Conservation (phyloP, 2,329 filamentous ascomycete genomes). For the Fusarium marasasianum region DNA sequence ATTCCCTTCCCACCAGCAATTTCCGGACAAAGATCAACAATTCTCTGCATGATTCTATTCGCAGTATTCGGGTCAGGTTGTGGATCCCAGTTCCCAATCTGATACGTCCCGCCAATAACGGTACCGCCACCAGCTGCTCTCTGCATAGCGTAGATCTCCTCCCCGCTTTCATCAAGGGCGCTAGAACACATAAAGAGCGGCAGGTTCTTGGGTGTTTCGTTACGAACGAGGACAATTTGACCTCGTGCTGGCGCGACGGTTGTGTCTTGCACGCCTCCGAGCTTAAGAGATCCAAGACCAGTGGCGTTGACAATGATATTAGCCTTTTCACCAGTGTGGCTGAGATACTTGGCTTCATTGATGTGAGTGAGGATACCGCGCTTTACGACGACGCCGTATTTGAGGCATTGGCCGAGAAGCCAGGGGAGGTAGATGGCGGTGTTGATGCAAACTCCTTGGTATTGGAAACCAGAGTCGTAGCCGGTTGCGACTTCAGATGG, state of each 20-base stretch:
- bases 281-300: slow-evolving; percentile 75
- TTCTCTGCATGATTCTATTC: slow-evolving; percentile 81
- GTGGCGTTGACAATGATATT: slow-evolving; percentile 86
- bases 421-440: slow-evolving; percentile 87
- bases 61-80: slow-evolving; percentile 81
- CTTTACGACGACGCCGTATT: slow-evolving; percentile 75
- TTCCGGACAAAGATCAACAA: slow-evolving; percentile 69
- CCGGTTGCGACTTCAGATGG: slow-evolving; percentile 67
- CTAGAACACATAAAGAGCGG: slow-evolving; percentile 76
- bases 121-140: slow-evolving; percentile 81
- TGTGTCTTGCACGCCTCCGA: slow-evolving; percentile 83
- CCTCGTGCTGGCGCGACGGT: slow-evolving; percentile 80
- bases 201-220: slow-evolving; percentile 64
- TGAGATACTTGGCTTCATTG: slow-evolving; percentile 65
- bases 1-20: slow-evolving; percentile 74
- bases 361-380: slow-evolving; percentile 74
- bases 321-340: slow-evolving; percentile 64
- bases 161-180: slow-evolving; percentile 76
- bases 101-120: slow-evolving; percentile 83
- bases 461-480: slow-evolving; percentile 76
- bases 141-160: slow-evolving; percentile 84
- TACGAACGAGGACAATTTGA: slow-evolving; percentile 85
- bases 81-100: slow-evolving; percentile 81
- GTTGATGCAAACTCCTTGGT: slow-evolving; percentile 92
- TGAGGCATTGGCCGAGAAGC: slow-evolving; percentile 82